Base-by-base conservation (phyloP, 768 basidiomycete species). In the Termitomyces sp. region DNA sequence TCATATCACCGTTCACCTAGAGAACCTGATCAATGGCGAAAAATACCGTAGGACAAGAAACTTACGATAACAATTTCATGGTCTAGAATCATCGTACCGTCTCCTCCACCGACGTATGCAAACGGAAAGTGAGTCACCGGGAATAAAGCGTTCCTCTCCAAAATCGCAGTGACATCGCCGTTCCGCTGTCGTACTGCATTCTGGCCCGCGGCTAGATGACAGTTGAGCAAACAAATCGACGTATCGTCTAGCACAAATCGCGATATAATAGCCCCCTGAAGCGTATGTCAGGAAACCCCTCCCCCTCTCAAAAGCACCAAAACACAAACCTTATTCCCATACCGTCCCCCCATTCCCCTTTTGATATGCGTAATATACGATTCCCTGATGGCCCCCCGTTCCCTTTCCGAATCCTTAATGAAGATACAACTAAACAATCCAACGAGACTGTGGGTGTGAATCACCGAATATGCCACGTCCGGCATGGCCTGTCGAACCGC, bases 171-270 rank as follows among this genome's bases (percentile, higher is more conserved):
- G 12, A 94, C 76, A 70, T 99, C 96, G 3, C 87, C 84, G 64
- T 97, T 97, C 18, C 96, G 81, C 59, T 89, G 79, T 1, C 89
- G 81, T 18, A 89, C 81, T 50, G 90, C 88, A 56, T 83, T 81
- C 65, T 98, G 95, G 1, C 96, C 96, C 6, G 93, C 92, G n/a
- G 95, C 96, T 58, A 99, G 81, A 77, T 99, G 96, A 62, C 91
- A 94, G 72, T 99, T 99, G 74, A 98, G 85, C 65, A 97, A 89
- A 72, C 96, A 98, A 14, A 98, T 68, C 0, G 92, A 95, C 1
- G 94, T 90, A 69, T 98, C 94, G 59, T 94, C 94, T 46, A 98
- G 79, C 7, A 94, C 83, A 59, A 97, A 86, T 20, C 95, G 84
- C 3, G 90, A 83, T n/a, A 94, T 82, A 60, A 97, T 94, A 0